A percentile compares a stretch with the other conserved stretches of the same genome.
Conservation (phyloP, 371 early-diverging fungal species). For the Mortierella sp. region DNA sequence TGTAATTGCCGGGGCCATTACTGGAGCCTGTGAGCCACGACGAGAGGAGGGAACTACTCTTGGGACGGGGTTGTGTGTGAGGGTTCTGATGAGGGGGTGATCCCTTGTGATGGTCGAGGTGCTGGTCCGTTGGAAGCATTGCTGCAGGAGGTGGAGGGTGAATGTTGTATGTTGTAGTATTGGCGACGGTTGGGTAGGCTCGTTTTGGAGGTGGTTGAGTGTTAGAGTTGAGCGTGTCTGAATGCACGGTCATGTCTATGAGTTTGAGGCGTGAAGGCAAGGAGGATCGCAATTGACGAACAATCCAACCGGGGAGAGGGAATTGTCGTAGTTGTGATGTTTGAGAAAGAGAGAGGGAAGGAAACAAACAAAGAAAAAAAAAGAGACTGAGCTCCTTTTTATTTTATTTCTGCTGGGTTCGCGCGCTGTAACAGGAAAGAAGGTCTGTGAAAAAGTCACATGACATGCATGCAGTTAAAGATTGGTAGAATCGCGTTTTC, state of each 20-base stretch:
- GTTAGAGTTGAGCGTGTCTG: conserved; percentile 10
- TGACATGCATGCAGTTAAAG: background rate
- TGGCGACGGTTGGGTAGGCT: conserved; percentile 24
- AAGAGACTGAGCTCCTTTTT: conserved; percentile 6
- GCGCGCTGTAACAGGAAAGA: background rate
- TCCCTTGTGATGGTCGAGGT: conserved; percentile 27
- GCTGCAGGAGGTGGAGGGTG: conserved; percentile 26
- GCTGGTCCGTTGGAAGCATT: conserved; percentile 43
- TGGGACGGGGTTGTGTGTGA: conserved; percentile 15
- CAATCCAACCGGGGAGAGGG: background rate
- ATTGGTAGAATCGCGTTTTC: background rate
- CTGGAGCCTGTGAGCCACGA: conserved; percentile 29
- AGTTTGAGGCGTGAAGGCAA: background rate
- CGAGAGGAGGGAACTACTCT: conserved; percentile 30
- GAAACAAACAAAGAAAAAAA: conserved; percentile 14
- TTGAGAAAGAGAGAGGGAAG: conserved; percentile 1
- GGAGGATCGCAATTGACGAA: conserved; percentile 6
- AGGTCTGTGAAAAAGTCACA: background rate
- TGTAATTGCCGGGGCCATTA: background rate
- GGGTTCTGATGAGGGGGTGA: conserved; percentile 18
- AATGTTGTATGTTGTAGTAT: conserved; percentile 19
- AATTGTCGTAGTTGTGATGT: background rate
- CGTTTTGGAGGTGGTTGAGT: background rate
- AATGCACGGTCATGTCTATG: conserved; percentile 39
- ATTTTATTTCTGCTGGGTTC: conserved; percentile 3